Conservation (phyloP, 306 rosid genomes). For the Castanea crenata region DNA sequence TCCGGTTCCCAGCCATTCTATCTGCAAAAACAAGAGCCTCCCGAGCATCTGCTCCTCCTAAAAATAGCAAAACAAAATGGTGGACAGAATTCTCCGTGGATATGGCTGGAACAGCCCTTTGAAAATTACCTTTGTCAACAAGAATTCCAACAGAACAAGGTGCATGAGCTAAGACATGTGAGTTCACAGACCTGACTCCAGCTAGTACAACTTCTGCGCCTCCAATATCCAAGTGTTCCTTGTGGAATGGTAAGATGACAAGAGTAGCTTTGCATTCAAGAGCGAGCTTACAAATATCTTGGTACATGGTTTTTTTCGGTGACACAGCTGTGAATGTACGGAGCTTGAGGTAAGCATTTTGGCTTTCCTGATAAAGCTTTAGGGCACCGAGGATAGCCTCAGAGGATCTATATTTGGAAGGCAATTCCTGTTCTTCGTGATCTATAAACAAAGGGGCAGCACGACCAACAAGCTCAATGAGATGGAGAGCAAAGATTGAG, state of each 20-base stretch:
- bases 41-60: constrained; percentile 79
- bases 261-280: constrained; percentile 47
- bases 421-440: constrained; percentile 45
- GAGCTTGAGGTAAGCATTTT: constrained; percentile 29
- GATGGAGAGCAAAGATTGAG: constrained; percentile 41
- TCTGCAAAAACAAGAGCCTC: constrained; percentile 81
- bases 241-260: constrained; percentile 51
- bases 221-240: neutral
- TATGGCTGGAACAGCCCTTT: neutral
- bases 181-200: constrained; percentile 23
- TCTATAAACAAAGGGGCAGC: constrained; percentile 59
- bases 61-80: constrained; percentile 41
- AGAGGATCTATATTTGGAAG: constrained; percentile 33
- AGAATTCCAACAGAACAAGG: constrained; percentile 84
- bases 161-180: constrained; percentile 45
- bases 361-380: constrained; percentile 25
- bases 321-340: constrained; percentile 48
- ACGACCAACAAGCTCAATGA: constrained; percentile 60
- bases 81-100: neutral
- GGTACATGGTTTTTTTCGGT: constrained; percentile 60
- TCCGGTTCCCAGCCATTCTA: constrained; percentile 34
- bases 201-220: neutral
- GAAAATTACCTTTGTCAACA: constrained; percentile 48
- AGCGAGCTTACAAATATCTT: constrained; percentile 60
- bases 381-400: constrained; percentile 40